phyloP scores from a whole-genome alignment of 495 filamentous ascomycete genomes.

The Extremus antarcticus region DNA sequence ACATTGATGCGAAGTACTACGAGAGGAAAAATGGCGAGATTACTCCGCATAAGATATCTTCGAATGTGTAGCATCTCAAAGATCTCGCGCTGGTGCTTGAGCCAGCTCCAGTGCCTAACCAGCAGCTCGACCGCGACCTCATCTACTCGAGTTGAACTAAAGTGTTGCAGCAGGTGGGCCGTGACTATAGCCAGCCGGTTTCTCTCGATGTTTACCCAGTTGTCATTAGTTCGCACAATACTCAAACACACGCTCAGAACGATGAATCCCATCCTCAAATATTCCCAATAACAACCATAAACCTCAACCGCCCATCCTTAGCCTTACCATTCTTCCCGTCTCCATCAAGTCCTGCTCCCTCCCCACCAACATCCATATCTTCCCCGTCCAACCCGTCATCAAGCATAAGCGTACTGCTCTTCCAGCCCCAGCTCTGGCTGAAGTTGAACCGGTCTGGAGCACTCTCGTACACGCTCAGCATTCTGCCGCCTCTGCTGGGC shows the following conservation, averaged over 20 bases:
- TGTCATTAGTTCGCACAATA: too few species aligned
- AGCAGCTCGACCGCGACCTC: too few species aligned
- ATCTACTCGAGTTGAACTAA: too few species aligned
- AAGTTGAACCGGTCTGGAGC: constrained; percentile 53
- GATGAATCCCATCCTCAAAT: constrained; percentile 16
- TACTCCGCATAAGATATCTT: too few species aligned
- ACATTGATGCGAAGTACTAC: too few species aligned
- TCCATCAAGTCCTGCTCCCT: constrained; percentile 5
- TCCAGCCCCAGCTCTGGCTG: constrained; percentile 54
- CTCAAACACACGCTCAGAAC: neutral
- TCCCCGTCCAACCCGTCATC: constrained; percentile 36
- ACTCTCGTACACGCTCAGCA: constrained; percentile 47
- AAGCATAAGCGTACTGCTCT: constrained; percentile 46
- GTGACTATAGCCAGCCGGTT: too few species aligned
- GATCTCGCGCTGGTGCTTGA: too few species aligned
- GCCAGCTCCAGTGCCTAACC: too few species aligned
- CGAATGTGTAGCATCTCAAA: too few species aligned
- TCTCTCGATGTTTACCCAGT: too few species aligned
- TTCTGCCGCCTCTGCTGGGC: constrained; percentile 44
- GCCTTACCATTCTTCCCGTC: neutral
- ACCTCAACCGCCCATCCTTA: constrained; percentile 39
- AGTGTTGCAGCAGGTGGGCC: too few species aligned
- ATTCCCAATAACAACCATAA: constrained; percentile 47
- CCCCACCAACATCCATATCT: constrained; percentile 7
- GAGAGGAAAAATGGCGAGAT: too few species aligned